phyloP scores from a whole-genome alignment of 495 filamentous ascomycete genomes.

The Penicillium bovifimosum region DNA sequence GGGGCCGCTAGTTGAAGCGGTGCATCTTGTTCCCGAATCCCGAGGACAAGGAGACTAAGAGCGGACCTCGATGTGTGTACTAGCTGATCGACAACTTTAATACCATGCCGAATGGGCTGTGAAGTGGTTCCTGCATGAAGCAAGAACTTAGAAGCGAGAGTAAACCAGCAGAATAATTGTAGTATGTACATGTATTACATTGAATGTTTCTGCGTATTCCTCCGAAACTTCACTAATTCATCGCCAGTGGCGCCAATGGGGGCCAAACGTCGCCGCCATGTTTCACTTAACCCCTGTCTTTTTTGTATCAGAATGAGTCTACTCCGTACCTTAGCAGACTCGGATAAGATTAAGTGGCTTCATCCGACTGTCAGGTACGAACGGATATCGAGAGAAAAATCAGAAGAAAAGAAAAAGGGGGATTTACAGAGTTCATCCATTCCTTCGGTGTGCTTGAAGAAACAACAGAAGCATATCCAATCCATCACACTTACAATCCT shows the following conservation, averaged over 20 bases:
- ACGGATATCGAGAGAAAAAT: not conserved
- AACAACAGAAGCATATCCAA: too few species aligned
- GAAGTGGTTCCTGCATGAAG: constrained; percentile 22
- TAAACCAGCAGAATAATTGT: not conserved
- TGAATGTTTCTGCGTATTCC: not conserved
- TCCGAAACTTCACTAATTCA: not conserved
- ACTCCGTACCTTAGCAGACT: too few species aligned
- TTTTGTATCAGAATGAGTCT: not conserved
- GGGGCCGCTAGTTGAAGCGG: constrained; percentile 1
- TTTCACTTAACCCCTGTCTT: constrained; percentile 14
- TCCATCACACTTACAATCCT: not conserved
- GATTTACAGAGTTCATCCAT: not conserved
- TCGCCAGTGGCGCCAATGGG: constrained; percentile 11
- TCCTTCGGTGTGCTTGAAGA: too few species aligned
- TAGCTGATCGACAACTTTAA: constrained; percentile 26
- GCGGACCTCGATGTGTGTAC: constrained; percentile 1
- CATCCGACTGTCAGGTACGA: not conserved
- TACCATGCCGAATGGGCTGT: constrained; percentile 6
- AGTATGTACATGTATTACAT: not conserved
- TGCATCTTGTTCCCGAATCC: constrained; percentile 1
- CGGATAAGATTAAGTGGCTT: constrained; percentile 11
- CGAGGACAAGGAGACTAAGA: not conserved
- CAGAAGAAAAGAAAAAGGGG: constrained; percentile 4
- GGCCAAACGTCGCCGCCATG: constrained; percentile 20
- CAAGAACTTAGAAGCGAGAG: not conserved